Evolutionary conservation across 2,329 filamentous ascomycete species (phyloP).

Genomic region (Aureobasidium sp.): DNA sequence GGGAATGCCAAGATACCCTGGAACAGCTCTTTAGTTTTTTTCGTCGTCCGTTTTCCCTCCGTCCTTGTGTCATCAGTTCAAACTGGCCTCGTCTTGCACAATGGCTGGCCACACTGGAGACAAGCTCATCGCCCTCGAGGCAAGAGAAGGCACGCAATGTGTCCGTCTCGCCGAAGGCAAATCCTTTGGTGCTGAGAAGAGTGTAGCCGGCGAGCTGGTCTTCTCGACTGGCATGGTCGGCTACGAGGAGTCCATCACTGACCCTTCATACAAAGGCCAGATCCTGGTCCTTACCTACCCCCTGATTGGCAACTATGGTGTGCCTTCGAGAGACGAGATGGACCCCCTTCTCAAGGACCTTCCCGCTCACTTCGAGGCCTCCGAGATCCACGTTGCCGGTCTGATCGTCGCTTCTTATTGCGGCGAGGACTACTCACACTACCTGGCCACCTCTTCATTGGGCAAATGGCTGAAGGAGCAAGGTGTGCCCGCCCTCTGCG

Average conservation of each 20-base stretch:
- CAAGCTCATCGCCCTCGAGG: slow-evolving; percentile 70
- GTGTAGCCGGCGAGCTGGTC: slow-evolving; percentile 91
- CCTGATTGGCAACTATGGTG: slow-evolving; percentile 93
- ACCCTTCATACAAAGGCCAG: slow-evolving; percentile 83
- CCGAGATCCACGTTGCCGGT: slow-evolving; percentile 86
- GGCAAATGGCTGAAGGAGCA: slow-evolving; percentile 96
- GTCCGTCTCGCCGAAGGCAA: slow-evolving; percentile 71
- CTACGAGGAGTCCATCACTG: slow-evolving; percentile 88
- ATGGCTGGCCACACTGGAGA: slow-evolving; percentile 21
- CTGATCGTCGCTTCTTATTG: slow-evolving; percentile 86
- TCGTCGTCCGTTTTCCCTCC: slow-evolving; percentile 9
- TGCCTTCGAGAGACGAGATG: slow-evolving; percentile 76
- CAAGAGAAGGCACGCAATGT: slow-evolving; percentile 70
- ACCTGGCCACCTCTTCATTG: slow-evolving; percentile 81
- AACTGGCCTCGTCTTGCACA: slow-evolving; percentile 14
- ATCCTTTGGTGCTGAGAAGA: slow-evolving; percentile 94
- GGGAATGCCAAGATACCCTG: slow-evolving; percentile 14
- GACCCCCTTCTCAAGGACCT: slow-evolving; percentile 80
- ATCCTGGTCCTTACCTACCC: slow-evolving; percentile 96
- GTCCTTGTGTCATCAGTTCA: slow-evolving; percentile 15
- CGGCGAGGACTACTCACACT: slow-evolving; percentile 92
- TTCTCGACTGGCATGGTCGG: slow-evolving; percentile 99
- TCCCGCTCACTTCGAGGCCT: slow-evolving; percentile 88
- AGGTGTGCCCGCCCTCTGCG: slow-evolving; percentile 86
- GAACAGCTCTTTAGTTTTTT: slow-evolving; percentile 6